These are phyloP conservation scores for Gossypium aridum DNA, from an alignment of 441 rosid genomes.

Conservation along the genomic window DNA sequence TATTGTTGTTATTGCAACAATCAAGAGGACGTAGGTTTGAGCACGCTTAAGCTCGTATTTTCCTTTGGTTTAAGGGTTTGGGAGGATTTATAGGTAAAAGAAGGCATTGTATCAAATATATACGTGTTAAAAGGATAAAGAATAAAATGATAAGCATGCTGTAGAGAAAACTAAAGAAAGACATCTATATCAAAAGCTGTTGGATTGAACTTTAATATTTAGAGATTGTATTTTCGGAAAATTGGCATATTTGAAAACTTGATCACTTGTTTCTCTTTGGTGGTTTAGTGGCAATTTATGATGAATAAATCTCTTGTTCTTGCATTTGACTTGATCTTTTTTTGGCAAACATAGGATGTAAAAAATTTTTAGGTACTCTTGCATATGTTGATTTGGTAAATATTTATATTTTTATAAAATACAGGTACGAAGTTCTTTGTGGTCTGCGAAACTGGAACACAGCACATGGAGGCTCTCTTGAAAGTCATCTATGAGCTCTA, in stretches of 20 bases:
- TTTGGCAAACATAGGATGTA: not conserved
- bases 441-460: constrained; percentile 81
- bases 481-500: constrained; percentile 73
- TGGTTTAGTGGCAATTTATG: not conserved
- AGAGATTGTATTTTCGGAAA: not conserved
- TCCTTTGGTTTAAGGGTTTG: too few species aligned
- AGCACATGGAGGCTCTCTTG: constrained; percentile 70
- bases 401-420: not conserved
- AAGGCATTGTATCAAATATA: too few species aligned
- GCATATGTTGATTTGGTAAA: not conserved
- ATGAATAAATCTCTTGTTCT: not conserved
- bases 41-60: too few species aligned
- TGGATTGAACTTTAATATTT: not conserved
- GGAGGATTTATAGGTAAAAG: too few species aligned
- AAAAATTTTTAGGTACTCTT: not conserved
- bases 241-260: not conserved
- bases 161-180: not conserved
- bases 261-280: not conserved
- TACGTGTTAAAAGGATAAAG: too few species aligned
- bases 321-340: not conserved
- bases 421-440: constrained; percentile 92
- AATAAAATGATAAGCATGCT: not conserved
- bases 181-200: not conserved
- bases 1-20: too few species aligned
- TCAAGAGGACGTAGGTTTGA: too few species aligned